Conservation (phyloP, 2,329 filamentous ascomycete genomes). For the Colletotrichum endophyticum region DNA sequence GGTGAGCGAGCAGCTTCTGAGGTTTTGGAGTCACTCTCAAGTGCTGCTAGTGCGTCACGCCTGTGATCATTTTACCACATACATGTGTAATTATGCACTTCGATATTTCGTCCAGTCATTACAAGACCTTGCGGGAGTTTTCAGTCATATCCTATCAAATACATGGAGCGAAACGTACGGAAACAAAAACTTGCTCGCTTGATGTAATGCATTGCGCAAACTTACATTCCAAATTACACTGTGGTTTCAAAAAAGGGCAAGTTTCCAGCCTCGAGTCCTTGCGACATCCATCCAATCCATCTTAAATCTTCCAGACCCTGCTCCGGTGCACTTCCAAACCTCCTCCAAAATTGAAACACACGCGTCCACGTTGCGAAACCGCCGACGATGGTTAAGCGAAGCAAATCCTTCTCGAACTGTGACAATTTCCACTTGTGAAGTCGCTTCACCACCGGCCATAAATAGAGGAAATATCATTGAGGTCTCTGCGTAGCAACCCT, state of each 20-base stretch:
- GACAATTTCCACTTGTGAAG: background rate
- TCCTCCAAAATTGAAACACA: background rate
- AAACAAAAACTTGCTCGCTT: background rate
- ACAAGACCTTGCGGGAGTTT: background rate
- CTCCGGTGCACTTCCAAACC: background rate
- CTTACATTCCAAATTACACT: background rate
- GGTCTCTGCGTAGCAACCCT: background rate
- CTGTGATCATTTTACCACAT: background rate
- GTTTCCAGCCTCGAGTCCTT: background rate
- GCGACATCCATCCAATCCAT: background rate
- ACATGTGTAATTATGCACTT: background rate
- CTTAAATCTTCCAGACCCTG: background rate
- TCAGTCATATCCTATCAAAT: background rate
- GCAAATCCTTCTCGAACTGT: background rate
- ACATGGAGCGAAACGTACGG: background rate
- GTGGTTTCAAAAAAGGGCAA: background rate
- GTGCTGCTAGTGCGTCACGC: background rate
- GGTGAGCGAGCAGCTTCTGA: slow-evolving; percentile 54
- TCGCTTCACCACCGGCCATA: background rate
- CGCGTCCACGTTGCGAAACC: background rate
- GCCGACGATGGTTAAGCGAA: background rate
- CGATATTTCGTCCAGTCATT: background rate
- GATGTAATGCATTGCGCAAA: background rate
- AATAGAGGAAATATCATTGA: background rate
- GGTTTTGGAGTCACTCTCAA: slow-evolving; percentile 27